Conservation (phyloP, 2,329 filamentous ascomycete species). For the Emergomyces africanus region DNA sequence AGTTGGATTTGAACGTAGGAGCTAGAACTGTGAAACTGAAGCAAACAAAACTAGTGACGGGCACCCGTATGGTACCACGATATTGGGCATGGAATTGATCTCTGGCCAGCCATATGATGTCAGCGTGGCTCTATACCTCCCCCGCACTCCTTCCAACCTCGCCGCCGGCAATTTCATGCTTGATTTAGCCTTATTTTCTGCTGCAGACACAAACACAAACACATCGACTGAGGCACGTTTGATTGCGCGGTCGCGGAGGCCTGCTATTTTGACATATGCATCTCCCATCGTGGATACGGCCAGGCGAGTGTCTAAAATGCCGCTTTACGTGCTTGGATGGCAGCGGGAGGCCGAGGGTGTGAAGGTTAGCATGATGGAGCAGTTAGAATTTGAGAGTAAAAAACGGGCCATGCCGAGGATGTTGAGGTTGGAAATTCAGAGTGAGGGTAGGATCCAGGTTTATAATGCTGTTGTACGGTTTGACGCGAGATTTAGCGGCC, state of each 20-base stretch:
- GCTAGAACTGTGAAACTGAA: not conserved
- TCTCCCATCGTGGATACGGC: conserved; percentile 55
- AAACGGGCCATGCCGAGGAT: conserved; percentile 40
- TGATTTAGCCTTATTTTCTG: conserved; percentile 53
- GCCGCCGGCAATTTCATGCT: conserved; percentile 91
- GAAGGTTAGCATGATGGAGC: conserved; percentile 59
- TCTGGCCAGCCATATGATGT: conserved; percentile 76
- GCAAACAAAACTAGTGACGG: conserved; percentile 22
- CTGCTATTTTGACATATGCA: conserved; percentile 67
- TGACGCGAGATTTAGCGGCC: conserved; percentile 59
- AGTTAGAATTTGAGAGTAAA: conserved; percentile 49
- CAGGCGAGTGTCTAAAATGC: conserved; percentile 49
- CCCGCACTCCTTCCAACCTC: conserved; percentile 63
- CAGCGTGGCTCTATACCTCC: conserved; percentile 59
- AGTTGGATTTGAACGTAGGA: not conserved
- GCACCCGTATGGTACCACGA: conserved; percentile 41
- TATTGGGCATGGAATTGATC: conserved; percentile 44
- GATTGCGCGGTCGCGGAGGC: conserved; percentile 54
- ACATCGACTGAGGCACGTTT: conserved; percentile 17
- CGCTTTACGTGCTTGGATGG: conserved; percentile 56
- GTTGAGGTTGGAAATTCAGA: conserved; percentile 55
- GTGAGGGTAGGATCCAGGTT: conserved; percentile 57
- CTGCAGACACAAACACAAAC: conserved; percentile 21
- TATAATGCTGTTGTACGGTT: conserved; percentile 59
- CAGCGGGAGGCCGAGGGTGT: conserved; percentile 52